These are phyloP conservation scores for Rhododendron simsii DNA, from an alignment of 148 eudicot species.

Conservation along the genomic window DNA sequence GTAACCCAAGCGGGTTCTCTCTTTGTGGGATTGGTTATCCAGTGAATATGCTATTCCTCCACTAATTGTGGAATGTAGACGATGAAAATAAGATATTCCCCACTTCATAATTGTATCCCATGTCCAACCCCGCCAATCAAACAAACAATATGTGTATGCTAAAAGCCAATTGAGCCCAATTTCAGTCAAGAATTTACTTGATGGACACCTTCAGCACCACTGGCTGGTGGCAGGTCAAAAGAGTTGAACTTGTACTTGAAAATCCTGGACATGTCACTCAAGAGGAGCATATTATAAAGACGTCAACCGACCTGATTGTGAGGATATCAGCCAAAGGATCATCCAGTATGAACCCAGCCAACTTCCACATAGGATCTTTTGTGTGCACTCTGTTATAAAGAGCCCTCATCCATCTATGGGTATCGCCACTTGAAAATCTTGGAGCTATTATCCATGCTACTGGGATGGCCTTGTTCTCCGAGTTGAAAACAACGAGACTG, in stretches of 20 bases:
- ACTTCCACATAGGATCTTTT: conserved; percentile 81
- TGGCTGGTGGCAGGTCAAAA: background rate
- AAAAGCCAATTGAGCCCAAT: background rate
- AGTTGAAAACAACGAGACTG: conserved; percentile 90
- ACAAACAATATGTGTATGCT: background rate
- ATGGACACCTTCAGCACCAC: background rate
- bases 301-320: conserved; percentile 53
- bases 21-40: background rate
- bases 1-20: background rate
- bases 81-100: background rate
- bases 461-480: conserved; percentile 93
- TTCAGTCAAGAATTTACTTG: background rate
- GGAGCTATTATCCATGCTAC: conserved; percentile 93
- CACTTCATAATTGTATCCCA: background rate
- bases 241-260: background rate
- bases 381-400: conserved; percentile 69
- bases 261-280: background rate
- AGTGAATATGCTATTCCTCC: background rate
- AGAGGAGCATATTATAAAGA: background rate
- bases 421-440: conserved; percentile 49
- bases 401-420: conserved; percentile 93
- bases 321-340: conserved; percentile 69
- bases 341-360: conserved; percentile 86
- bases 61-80: background rate
- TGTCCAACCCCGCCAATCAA: background rate